phyloP scores from a whole-genome alignment of 2,329 filamentous ascomycete genomes.

The Verticillium klebahnii region DNA sequence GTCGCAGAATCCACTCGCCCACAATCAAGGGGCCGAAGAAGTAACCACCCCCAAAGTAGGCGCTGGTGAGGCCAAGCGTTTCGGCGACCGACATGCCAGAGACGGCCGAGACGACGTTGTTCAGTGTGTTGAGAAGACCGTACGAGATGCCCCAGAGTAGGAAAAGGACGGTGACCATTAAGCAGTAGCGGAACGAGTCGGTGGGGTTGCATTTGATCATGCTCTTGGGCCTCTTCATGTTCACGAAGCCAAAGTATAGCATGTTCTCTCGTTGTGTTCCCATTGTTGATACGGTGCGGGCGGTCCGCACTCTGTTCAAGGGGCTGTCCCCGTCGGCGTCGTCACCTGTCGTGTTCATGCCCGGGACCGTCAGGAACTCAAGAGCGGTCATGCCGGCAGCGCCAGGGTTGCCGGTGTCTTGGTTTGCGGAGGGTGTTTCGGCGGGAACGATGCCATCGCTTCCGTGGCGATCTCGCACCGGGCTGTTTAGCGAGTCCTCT shows the following conservation, averaged over 20 bases:
- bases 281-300: conserved; percentile 18
- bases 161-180: conserved; percentile 75
- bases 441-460: conserved; percentile 7
- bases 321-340: conserved; percentile 6
- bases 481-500: conserved; percentile 16
- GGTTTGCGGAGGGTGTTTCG: neutral
- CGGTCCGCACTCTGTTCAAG: conserved; percentile 6
- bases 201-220: conserved; percentile 59
- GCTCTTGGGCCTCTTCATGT: conserved; percentile 64
- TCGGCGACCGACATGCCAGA: conserved; percentile 57
- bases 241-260: conserved; percentile 73
- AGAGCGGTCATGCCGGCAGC: conserved; percentile 26
- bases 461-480: conserved; percentile 7
- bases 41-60: conserved; percentile 69
- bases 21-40: conserved; percentile 65
- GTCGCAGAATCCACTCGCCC: conserved; percentile 65
- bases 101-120: conserved; percentile 62
- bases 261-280: conserved; percentile 35
- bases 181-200: conserved; percentile 68
- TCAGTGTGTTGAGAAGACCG: conserved; percentile 77
- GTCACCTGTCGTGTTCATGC: conserved; percentile 8
- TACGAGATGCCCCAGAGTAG: conserved; percentile 90
- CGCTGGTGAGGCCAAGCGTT: conserved; percentile 62
- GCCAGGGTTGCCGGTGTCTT: neutral
- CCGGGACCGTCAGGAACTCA: conserved; percentile 43